Evolutionary conservation across 169 alveolate genomes (phyloP).

Genomic region (Sarcocystis neurona): DNA sequence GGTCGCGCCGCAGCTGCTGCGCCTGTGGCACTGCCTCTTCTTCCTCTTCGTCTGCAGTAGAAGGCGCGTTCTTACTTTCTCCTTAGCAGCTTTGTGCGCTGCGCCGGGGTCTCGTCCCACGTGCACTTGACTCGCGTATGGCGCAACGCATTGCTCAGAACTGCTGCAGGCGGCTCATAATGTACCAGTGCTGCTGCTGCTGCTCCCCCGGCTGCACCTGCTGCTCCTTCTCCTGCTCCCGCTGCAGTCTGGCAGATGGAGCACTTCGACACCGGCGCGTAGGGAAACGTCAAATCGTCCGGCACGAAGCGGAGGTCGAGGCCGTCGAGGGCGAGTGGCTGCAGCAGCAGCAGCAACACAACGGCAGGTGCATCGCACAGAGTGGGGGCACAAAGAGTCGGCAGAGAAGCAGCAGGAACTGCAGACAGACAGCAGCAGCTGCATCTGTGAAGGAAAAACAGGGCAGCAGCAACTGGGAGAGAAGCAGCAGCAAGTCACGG

Average conservation of each 20-base stretch:
- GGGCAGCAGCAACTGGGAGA: not conserved
- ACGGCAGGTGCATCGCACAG: too few species aligned
- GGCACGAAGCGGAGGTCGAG: conserved; percentile 94
- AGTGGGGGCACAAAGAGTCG: not conserved
- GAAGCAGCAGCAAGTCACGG: not conserved
- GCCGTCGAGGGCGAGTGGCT: conserved; percentile 87
- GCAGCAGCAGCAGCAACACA: conserved; percentile 5
- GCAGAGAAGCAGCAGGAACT: not conserved
- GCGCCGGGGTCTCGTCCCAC: conserved; percentile 94
- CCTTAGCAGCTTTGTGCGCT: conserved; percentile 84
- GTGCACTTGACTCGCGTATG: conserved; percentile 93
- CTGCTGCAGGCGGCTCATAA: conserved; percentile 86
- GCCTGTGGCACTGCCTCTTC: too few species aligned
- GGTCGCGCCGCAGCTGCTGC: too few species aligned
- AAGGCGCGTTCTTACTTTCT: conserved; percentile 53
- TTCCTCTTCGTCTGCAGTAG: too few species aligned
- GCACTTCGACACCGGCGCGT: conserved; percentile 83
- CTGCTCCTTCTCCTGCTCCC: not conserved
- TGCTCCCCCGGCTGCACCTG: conserved; percentile 5
- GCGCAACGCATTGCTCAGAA: conserved; percentile 86
- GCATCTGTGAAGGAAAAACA: not conserved
- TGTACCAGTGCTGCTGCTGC: conserved; percentile 89
- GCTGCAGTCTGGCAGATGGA: not conserved
- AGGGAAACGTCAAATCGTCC: conserved; percentile 88
- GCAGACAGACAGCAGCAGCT: not conserved